phyloP scores from a whole-genome alignment of 768 basidiomycete genomes.

The Rhizopogon roseolus region DNA sequence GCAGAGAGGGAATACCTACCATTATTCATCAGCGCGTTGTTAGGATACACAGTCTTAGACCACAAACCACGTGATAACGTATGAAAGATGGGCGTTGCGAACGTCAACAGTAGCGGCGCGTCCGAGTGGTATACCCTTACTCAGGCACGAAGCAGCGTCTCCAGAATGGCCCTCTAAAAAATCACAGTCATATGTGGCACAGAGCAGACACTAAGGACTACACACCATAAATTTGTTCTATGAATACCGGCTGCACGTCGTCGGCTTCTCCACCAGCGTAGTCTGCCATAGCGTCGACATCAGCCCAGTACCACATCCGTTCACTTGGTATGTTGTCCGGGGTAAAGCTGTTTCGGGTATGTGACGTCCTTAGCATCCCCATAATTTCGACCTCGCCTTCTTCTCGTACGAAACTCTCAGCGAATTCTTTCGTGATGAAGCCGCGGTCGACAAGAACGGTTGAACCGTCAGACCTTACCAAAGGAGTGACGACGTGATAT shows the following conservation, averaged over 20 bases:
- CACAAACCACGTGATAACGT: constrained; percentile 88
- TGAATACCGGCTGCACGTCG: constrained; percentile 79
- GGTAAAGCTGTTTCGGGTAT: constrained; percentile 73
- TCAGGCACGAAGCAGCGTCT: constrained; percentile 53
- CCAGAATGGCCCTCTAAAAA: constrained; percentile 78
- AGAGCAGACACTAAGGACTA: background rate
- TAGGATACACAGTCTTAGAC: background rate
- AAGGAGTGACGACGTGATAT: constrained; percentile 83
- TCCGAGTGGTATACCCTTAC: constrained; percentile 81
- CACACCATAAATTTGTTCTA: constrained; percentile 91
- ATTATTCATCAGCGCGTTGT: background rate
- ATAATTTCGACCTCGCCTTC: constrained; percentile 65
- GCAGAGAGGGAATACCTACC: constrained; percentile 85
- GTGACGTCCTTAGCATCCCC: constrained; percentile 83
- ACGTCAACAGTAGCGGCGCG: constrained; percentile 79
- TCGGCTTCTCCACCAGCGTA: constrained; percentile 68
- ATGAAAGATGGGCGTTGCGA: constrained; percentile 90
- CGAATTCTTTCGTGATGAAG: constrained; percentile 66
- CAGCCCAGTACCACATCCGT: constrained; percentile 91
- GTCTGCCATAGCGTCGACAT: constrained; percentile 76
- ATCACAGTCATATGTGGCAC: background rate
- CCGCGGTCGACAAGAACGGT: constrained; percentile 92
- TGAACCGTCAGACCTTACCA: constrained; percentile 72
- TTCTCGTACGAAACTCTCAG: constrained; percentile 25
- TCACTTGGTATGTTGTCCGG: constrained; percentile 80